Evolutionary conservation across 2,329 filamentous ascomycete species (phyloP), one percentile per base, ranked within the genome.

Genomic region (Neonectria coccinea): DNA sequence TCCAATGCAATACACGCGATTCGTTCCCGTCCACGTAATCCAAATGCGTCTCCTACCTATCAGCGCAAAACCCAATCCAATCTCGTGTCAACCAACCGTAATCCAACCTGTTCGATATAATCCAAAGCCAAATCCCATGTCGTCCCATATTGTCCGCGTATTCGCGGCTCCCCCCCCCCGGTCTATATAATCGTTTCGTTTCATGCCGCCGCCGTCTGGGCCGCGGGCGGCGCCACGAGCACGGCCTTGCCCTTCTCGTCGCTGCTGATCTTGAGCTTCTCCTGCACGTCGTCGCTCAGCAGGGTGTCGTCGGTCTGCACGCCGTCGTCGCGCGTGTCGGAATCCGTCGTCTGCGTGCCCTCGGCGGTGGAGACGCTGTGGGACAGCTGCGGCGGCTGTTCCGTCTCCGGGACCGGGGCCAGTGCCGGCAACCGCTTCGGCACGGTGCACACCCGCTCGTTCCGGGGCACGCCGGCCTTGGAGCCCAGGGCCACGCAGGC

Each of bases 401-500:
- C 44, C 9, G 52, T 51, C 31, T 56, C 48, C 31, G 62, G 63
- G 22, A 65, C 64, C 18, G 69, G 62, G 2, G 53, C 36, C 4
- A 62, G 16, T 0, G 55, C 58, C 14, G 44, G 25, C 42, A 69
- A 84, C 5, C 77, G 78, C 74, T 80, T 83, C 22, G 83, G 81
- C 10, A 89, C 76, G 7, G 82, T 85, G 73, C 85, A 86, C 36
- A 89, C 79, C 47, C 78, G 76, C 72, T 85, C 84, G 14, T 75
- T 73, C 61, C 85, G 80, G 60, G 82, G 75, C 65, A 81, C 76
- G 14, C 84, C 83, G 4, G 80, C 78, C 55, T 79, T 76, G 56
- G 78, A 81, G 2, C 88, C 88, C 9, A 85, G 79, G 0, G 84
- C 84, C 5, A 88, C 52, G 59, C 87, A 89, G 65, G 85, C 84